A percentile compares a stretch with the other conserved stretches of the same genome.
Evolutionary conservation across 2,329 filamentous ascomycete genomes (phyloP).

Genomic region (Remersonia thermophila): DNA sequence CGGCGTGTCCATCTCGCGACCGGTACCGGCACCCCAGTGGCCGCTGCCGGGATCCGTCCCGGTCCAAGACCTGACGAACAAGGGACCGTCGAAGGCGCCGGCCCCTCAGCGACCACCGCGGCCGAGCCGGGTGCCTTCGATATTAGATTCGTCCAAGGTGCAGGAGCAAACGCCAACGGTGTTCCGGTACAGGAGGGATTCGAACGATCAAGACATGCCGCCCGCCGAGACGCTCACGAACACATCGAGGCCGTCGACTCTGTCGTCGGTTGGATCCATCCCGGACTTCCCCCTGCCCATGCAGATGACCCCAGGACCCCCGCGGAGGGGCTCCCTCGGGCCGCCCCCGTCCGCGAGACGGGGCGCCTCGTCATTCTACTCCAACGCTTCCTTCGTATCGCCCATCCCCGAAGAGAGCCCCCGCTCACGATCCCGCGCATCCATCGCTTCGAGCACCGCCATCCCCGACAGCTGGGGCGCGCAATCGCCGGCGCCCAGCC

Average conservation of each 20-base stretch:
- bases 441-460: constrained; percentile 59
- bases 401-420: constrained; percentile 64
- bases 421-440: constrained; percentile 44
- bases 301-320: constrained; percentile 20
- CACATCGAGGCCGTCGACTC: constrained; percentile 39
- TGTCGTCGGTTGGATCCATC: constrained; percentile 43
- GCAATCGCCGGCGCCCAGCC: constrained; percentile 32
- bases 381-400: constrained; percentile 54
- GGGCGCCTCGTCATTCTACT: constrained; percentile 53
- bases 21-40: constrained; percentile 42
- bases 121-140: constrained; percentile 47
- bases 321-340: constrained; percentile 41
- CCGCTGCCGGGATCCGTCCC: constrained; percentile 33
- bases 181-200: constrained; percentile 36
- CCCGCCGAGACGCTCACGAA: constrained; percentile 34
- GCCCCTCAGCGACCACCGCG: constrained; percentile 48
- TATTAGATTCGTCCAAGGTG: constrained; percentile 42
- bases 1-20: constrained; percentile 39
- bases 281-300: constrained; percentile 44
- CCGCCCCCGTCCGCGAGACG: constrained; percentile 49
- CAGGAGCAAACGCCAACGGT: constrained; percentile 41
- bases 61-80: constrained; percentile 7
- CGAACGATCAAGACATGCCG: constrained; percentile 25
- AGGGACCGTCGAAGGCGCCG: constrained; percentile 31
- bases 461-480: constrained; percentile 58